These are phyloP conservation scores for Tolypocladium paradoxum DNA, from an alignment of 2,329 filamentous ascomycete genomes.

Conservation along the genomic window DNA sequence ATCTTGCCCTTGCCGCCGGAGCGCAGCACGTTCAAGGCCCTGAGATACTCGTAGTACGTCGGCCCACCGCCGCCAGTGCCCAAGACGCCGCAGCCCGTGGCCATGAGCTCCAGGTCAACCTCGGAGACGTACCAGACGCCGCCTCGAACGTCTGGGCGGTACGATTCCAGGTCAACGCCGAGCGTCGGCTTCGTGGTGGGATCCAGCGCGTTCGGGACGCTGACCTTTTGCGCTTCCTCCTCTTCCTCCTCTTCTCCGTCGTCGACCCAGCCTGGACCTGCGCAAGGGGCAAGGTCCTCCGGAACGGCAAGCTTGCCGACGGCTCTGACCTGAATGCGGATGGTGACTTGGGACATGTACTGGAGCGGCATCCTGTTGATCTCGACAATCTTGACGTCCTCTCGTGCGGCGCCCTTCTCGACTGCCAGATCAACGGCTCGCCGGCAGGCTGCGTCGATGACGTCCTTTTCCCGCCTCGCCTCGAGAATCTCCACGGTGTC, in stretches of 20 bases:
- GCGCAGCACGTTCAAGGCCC: constrained; percentile 26
- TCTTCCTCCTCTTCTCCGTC: constrained; percentile 9
- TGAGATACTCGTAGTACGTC: constrained; percentile 32
- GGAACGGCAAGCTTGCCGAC: constrained; percentile 22
- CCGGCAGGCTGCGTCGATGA: constrained; percentile 28
- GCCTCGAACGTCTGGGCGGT: constrained; percentile 18
- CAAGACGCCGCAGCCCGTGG: constrained; percentile 23
- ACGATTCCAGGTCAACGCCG: constrained; percentile 16
- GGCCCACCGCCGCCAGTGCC: constrained; percentile 27
- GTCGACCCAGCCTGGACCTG: background rate
- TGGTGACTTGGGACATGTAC: constrained; percentile 23
- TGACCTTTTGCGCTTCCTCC: constrained; percentile 15
- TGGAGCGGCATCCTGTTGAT: constrained; percentile 31
- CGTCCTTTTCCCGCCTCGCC: constrained; percentile 22
- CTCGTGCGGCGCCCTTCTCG: constrained; percentile 17
- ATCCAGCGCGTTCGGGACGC: constrained; percentile 16
- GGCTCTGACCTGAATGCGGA: constrained; percentile 22
- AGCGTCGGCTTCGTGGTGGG: constrained; percentile 20
- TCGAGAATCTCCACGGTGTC: constrained; percentile 39
- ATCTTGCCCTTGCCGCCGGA: constrained; percentile 22
- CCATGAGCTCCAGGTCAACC: constrained; percentile 23
- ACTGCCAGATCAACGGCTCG: constrained; percentile 19
- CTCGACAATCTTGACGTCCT: constrained; percentile 31
- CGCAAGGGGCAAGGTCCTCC: constrained; percentile 11
- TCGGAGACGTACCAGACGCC: constrained; percentile 25